A percentile compares a stretch with the other conserved stretches of the same genome.
Conservation (phyloP, 305 asterid species). For the Fraxinus sp. region DNA sequence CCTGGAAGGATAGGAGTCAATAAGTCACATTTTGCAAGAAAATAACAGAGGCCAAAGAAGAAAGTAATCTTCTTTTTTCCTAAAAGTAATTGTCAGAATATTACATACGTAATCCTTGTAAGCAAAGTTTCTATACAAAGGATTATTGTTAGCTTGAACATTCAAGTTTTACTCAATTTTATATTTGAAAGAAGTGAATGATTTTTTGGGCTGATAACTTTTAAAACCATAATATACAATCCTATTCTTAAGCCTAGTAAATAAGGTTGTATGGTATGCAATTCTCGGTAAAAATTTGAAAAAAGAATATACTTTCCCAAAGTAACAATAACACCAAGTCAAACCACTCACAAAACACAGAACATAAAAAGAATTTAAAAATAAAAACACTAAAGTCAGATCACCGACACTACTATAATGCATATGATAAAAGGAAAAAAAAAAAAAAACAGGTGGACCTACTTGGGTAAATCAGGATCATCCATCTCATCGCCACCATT, state of each 20-base stretch:
- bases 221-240: not conserved
- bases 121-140: not conserved
- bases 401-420: conserved; percentile 51
- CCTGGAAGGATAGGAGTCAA: conserved; percentile 39
- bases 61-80: not conserved
- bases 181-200: not conserved
- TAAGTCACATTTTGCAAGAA: not conserved
- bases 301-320: conserved; percentile 15
- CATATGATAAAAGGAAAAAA: conserved; percentile 26
- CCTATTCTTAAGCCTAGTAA: not conserved
- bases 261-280: conserved; percentile 8
- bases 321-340: conserved; percentile 29
- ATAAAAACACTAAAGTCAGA: conserved; percentile 27
- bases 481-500: conserved; percentile 65
- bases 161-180: conserved; percentile 3
- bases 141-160: conserved; percentile 7
- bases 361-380: conserved; percentile 1
- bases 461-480: conserved; percentile 94
- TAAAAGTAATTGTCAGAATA: not conserved
- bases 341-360: conserved; percentile 7
- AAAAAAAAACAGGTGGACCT: conserved; percentile 38
- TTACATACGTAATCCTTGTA: not conserved
- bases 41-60: conserved; percentile 10
- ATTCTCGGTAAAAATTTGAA: conserved; percentile 9
- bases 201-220: conserved; percentile 1